These are phyloP conservation scores for Porpolomopsis calyptriformis DNA, from an alignment of 768 basidiomycete species.

Conservation along the genomic window DNA sequence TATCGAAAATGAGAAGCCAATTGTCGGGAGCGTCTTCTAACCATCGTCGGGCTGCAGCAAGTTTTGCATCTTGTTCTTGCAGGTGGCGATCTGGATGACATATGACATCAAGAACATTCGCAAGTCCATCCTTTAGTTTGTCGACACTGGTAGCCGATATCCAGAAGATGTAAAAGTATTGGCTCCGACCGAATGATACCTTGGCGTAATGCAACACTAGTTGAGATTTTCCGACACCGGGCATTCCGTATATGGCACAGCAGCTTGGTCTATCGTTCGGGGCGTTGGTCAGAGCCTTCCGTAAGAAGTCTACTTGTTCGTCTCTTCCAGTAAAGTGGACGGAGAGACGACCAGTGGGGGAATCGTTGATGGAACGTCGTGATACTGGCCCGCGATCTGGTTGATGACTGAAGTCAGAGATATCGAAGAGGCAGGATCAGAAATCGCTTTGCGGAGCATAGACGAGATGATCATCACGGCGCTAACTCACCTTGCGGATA, in stretches of 20 bases:
- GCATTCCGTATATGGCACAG: not conserved
- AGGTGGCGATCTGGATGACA: not conserved
- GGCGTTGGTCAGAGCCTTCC: not conserved
- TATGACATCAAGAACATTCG: not conserved
- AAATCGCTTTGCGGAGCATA: too few relatives aligned
- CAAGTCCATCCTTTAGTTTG: not conserved
- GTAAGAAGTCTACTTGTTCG: not conserved
- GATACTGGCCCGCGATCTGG: too few relatives aligned
- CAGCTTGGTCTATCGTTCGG: not conserved
- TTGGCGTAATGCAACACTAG: not conserved
- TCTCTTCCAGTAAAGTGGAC: not conserved
- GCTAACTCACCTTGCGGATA: too few relatives aligned
- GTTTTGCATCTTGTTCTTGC: not conserved
- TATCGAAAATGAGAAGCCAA: not conserved
- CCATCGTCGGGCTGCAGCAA: not conserved
- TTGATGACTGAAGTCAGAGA: too few relatives aligned
- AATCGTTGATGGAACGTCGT: too few relatives aligned
- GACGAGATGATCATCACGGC: too few relatives aligned
- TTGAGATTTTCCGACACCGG: not conserved
- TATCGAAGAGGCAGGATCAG: too few relatives aligned
- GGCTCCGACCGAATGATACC: not conserved
- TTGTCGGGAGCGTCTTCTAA: not conserved
- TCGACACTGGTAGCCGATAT: not conserved
- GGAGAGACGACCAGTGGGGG: not conserved
- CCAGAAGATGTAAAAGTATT: not conserved